These are phyloP conservation scores for Alternaria triticina DNA, from an alignment of 2,329 filamentous ascomycete genomes.

Conservation along the genomic window DNA sequence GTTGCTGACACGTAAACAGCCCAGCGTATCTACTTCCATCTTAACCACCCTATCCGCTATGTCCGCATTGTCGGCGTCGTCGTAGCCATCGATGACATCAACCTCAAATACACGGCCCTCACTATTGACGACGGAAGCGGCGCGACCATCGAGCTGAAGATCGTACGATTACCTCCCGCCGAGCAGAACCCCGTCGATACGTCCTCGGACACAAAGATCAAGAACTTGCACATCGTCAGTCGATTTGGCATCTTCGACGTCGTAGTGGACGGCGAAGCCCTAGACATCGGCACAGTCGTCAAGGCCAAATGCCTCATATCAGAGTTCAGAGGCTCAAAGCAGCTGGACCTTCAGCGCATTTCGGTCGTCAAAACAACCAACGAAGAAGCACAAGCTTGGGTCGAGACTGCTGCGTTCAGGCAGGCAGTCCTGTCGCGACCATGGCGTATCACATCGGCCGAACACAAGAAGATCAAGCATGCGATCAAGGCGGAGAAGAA, in stretches of 20 bases:
- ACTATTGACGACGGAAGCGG: constrained; percentile 69
- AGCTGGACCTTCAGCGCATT: constrained; percentile 63
- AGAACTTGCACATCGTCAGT: constrained; percentile 49
- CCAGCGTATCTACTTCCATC: constrained; percentile 62
- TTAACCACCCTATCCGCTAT: constrained; percentile 60
- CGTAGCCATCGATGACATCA: constrained; percentile 53
- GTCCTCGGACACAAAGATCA: constrained; percentile 44
- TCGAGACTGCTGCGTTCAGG: constrained; percentile 58
- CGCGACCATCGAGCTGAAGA: constrained; percentile 62
- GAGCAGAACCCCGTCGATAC: constrained; percentile 31
- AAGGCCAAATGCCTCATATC: constrained; percentile 65
- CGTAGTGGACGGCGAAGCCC: constrained; percentile 35
- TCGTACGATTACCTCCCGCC: constrained; percentile 48
- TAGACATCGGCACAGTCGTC: constrained; percentile 58
- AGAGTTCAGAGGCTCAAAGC: constrained; percentile 57
- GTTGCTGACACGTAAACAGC: constrained; percentile 43
- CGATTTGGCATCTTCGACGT: constrained; percentile 51
- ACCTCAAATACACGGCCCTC: constrained; percentile 53
- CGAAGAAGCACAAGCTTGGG: constrained; percentile 62
- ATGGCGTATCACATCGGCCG: constrained; percentile 57
- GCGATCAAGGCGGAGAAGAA: constrained; percentile 50
- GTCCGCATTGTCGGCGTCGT: constrained; percentile 55
- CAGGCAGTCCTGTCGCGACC: constrained; percentile 58
- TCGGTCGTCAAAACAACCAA: constrained; percentile 58
- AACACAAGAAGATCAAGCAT: constrained; percentile 52